These are phyloP conservation scores for Boechera retrofracta DNA, from an alignment of 345 rosid genomes.

Conservation along the genomic window DNA sequence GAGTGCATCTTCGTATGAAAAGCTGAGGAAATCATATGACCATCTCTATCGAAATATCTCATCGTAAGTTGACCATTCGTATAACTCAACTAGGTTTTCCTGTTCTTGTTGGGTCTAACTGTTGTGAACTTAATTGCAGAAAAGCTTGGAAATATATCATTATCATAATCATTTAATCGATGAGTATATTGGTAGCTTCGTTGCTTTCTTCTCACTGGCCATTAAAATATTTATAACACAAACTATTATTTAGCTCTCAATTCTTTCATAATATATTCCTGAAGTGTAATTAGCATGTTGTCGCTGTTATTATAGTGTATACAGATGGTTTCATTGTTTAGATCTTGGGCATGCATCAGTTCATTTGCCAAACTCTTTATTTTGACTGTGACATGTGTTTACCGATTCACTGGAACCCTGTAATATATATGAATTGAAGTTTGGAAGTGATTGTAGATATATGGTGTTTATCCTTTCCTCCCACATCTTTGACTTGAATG, in stretches of 20 bases:
- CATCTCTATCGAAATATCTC: constrained; percentile 86
- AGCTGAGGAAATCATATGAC: constrained; percentile 93
- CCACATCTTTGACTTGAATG: constrained; percentile 26
- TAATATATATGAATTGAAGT: not conserved
- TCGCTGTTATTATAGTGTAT: constrained; percentile 10
- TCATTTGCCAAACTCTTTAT: not conserved
- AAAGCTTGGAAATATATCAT: constrained; percentile 29
- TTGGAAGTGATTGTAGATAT: constrained; percentile 24
- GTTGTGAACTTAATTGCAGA: constrained; percentile 17
- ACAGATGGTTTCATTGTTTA: constrained; percentile 3
- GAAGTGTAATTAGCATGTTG: not conserved
- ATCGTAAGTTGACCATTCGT: constrained; percentile 68
- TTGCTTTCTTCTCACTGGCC: constrained; percentile 34
- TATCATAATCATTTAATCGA: not conserved
- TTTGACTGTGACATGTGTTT: constrained; percentile 14
- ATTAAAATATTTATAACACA: constrained; percentile 14
- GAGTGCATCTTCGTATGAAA: constrained; percentile 85
- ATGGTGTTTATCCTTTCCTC: not conserved
- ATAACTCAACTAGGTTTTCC: constrained; percentile 22
- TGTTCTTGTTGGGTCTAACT: constrained; percentile 30
- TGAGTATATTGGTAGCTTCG: constrained; percentile 23
- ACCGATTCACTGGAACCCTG: constrained; percentile 5
- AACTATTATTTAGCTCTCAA: constrained; percentile 15
- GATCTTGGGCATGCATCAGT: constrained; percentile 14
- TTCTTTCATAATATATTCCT: constrained; percentile 16